Percentiles rank a stretch among this genome's conserved stretches.
Evolutionary conservation across 2,329 filamentous ascomycete genomes (phyloP).

Genomic region (Coleophoma crateriformis): DNA sequence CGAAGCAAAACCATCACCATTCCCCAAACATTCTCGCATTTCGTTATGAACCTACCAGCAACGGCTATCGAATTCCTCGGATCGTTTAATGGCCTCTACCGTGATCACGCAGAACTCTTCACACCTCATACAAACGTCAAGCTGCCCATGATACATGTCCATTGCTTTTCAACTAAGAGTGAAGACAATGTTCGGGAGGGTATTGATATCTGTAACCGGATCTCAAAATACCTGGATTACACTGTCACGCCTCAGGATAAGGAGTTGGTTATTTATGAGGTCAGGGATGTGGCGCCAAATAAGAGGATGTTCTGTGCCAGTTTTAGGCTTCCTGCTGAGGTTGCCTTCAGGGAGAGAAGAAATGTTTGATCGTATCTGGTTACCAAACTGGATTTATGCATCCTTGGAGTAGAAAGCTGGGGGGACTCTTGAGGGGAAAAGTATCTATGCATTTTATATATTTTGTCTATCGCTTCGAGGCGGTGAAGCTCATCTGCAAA

Average conservation of each 20-base stretch:
- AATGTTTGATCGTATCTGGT: too few relatives aligned
- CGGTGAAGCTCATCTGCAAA: too few relatives aligned
- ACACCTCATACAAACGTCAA: slow-evolving; percentile 47
- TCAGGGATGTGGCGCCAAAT: slow-evolving; percentile 83
- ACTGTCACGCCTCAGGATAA: slow-evolving; percentile 36
- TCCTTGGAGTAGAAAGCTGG: too few relatives aligned
- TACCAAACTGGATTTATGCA: too few relatives aligned
- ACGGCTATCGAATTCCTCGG: slow-evolving; percentile 79
- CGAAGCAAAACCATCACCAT: slow-evolving; percentile 42
- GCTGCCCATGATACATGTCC: slow-evolving; percentile 84
- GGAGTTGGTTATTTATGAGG: slow-evolving; percentile 56
- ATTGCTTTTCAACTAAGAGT: slow-evolving; percentile 85
- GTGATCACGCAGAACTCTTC: slow-evolving; percentile 63
- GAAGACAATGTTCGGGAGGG: slow-evolving; percentile 62
- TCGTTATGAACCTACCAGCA: slow-evolving; percentile 96
- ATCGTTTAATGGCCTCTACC: slow-evolving; percentile 73
- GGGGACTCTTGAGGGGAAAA: too few relatives aligned
- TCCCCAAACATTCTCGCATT: slow-evolving; percentile 80
- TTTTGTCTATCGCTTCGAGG: too few relatives aligned
- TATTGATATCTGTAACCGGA: slow-evolving; percentile 58
- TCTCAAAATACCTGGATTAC: slow-evolving; percentile 47
- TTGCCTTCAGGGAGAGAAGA: slow-evolving; percentile 56
- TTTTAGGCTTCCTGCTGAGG: slow-evolving; percentile 76
- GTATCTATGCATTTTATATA: too few relatives aligned
- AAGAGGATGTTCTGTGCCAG: slow-evolving; percentile 97